phyloP scores from a whole-genome alignment of 1,284 basidiomycete species.

The Ustilago sp. region DNA sequence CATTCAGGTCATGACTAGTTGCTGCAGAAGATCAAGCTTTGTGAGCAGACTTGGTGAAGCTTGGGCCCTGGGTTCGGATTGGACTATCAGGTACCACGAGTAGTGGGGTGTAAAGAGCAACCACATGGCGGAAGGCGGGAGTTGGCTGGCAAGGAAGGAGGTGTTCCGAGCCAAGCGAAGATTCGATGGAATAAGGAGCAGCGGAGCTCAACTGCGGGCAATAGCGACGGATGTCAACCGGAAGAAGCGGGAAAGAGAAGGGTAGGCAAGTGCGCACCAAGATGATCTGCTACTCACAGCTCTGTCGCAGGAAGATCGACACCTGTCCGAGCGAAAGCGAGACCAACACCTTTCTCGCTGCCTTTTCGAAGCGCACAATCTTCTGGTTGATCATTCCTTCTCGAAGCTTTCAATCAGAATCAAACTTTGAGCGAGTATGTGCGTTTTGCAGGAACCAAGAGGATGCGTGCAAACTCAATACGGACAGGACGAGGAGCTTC shows the following conservation, averaged over 20 bases:
- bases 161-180: slow-evolving; percentile 40
- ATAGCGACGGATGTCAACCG: background rate
- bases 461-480: too few species aligned
- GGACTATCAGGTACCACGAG: background rate
- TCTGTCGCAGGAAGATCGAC: slow-evolving; percentile 1
- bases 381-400: background rate
- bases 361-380: background rate
- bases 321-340: slow-evolving; percentile 5
- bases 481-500: background rate
- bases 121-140: slow-evolving; percentile 18
- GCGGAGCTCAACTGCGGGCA: slow-evolving; percentile 13
- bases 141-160: slow-evolving; percentile 19
- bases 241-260: background rate
- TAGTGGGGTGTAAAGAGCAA: background rate
- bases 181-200: slow-evolving; percentile 29
- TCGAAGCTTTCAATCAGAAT: background rate
- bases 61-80: background rate
- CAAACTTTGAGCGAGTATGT: too few species aligned
- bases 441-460: too few species aligned
- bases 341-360: slow-evolving; percentile 12
- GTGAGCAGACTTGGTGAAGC: background rate
- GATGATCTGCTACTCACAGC: slow-evolving; percentile 1
- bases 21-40: background rate
- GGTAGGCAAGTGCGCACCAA: slow-evolving; percentile 1
- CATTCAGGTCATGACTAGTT: background rate